A percentile compares a stretch with the other conserved stretches of the same genome.
These are phyloP conservation scores for Dactylellina sp. DNA, from an alignment of 2,329 filamentous ascomycete genomes.

Conservation along the genomic window DNA sequence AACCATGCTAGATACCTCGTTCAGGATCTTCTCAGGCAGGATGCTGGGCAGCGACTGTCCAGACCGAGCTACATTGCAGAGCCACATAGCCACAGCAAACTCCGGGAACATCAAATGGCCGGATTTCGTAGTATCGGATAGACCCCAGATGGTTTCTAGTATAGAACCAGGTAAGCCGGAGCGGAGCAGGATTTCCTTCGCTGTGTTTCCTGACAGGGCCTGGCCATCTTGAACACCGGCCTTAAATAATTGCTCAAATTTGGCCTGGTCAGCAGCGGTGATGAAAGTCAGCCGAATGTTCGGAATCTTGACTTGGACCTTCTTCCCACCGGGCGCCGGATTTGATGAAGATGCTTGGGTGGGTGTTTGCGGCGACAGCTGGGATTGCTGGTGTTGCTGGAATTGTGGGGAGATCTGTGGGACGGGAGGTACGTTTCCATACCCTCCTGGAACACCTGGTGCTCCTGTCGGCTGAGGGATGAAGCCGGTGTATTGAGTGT, in stretches of 20 bases:
- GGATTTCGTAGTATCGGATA: conserved; percentile 95
- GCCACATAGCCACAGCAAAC: conserved; percentile 97
- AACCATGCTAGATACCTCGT: conserved; percentile 99
- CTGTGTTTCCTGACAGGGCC: conserved; percentile 79
- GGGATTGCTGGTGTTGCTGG: conserved; percentile 66
- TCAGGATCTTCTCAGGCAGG: conserved; percentile 87
- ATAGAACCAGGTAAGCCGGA: conserved; percentile 84
- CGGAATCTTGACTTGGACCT: conserved; percentile 80
- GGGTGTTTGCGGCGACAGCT: conserved; percentile 69
- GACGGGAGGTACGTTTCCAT: conserved; percentile 64
- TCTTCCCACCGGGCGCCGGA: conserved; percentile 65
- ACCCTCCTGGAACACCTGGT: conserved; percentile 66
- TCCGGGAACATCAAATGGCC: conserved; percentile 97
- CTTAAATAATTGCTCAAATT: conserved; percentile 98
- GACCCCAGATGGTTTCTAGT: conserved; percentile 69
- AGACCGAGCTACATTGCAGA: conserved; percentile 92
- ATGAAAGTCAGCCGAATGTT: conserved; percentile 96
- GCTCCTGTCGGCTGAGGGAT: conserved; percentile 66
- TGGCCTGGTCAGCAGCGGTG: conserved; percentile 91
- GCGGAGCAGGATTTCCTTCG: conserved; percentile 85
- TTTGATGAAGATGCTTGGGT: conserved; percentile 67
- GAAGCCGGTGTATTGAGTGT: conserved; percentile 77
- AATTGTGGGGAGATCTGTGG: conserved; percentile 72
- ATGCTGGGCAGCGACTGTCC: conserved; percentile 80
- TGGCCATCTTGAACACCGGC: conserved; percentile 87